Evolutionary conservation across 371 early-diverging fungal species (phyloP), one percentile per base, ranked within the genome.

Genomic region (Choanephora cucurbitarum): DNA sequence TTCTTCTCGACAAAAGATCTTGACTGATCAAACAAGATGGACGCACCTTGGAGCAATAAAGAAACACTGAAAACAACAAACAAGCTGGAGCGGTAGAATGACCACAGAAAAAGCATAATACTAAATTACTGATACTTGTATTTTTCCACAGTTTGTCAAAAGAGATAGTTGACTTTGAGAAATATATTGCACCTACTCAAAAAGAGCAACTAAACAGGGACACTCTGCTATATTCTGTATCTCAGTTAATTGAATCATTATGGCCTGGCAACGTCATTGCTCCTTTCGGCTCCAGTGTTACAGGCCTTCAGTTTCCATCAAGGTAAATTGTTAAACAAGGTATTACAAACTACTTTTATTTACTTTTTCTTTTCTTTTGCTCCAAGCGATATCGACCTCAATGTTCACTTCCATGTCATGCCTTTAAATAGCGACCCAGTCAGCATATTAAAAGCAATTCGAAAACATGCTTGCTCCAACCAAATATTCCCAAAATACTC

Each of bases 361-460:
- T 6, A 14, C 3, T 18, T n/a, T n/a, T n/a, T n/a, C n/a, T n/a
- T n/a, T n/a, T n/a, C n/a, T n/a, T n/a, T n/a, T 19, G n/a, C 40
- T 6, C 34, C 48, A 21, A 68, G 69, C 41, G 69, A 68, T 55
- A 17, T 68, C 0, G 69, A 68, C 24, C 47, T 64, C 21, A 64
- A 59, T 19, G 57, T 68, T 22, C 44, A 57, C 15, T 44, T 62
- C 32, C 44, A 57, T 0, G 22, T 39, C 10, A 0, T 43, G 9
- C 44, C 44, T 28, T 3, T 7, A 1, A 32, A 44, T 24, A 44
- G 37, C 7, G 54, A 53, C 10, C 13, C 14, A 10, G 42, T 48
- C 4, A 34, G 43, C 19, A 24, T 61, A 3, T 28, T 61, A 5
- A 55, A 51, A 21, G 31, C 32, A 1, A 55, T 61, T 18, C 50